Evolutionary conservation across 2,329 filamentous ascomycete genomes (phyloP).

Genomic region (Diatrype stigma): DNA sequence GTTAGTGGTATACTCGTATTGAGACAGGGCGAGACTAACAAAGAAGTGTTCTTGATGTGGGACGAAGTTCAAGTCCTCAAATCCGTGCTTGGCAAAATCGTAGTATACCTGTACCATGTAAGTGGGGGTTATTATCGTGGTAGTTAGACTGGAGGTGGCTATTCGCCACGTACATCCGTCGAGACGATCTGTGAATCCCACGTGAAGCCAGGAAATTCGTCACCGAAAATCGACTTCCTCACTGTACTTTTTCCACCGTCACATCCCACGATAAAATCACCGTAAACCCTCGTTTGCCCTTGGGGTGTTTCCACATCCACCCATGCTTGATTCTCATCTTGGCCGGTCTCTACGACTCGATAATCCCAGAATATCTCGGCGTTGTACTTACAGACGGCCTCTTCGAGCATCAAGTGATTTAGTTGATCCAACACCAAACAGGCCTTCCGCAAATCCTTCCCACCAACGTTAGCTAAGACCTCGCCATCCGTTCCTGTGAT

Average conservation of each 20-base stretch:
- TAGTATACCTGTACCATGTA: conserved; percentile 54
- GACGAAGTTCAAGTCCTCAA: conserved; percentile 55
- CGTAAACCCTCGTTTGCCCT: conserved; percentile 33
- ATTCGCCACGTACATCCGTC: no score
- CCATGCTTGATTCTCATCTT: conserved; percentile 42
- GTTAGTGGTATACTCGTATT: conserved; percentile 1
- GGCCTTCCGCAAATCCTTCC: conserved; percentile 35
- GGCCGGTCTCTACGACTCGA: conserved; percentile 41
- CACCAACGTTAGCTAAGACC: conserved; percentile 32
- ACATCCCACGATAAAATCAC: conserved; percentile 53
- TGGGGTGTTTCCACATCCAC: conserved; percentile 37
- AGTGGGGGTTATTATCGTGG: no score
- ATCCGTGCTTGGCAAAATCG: conserved; percentile 51
- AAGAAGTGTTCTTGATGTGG: conserved; percentile 57
- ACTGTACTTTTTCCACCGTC: conserved; percentile 50
- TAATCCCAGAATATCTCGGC: conserved; percentile 42
- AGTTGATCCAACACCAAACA: conserved; percentile 40
- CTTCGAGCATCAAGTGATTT: conserved; percentile 39
- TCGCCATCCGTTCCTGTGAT: conserved; percentile 34
- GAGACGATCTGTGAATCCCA: conserved; percentile 58
- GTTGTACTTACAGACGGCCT: conserved; percentile 29
- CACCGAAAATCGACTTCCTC: conserved; percentile 46
- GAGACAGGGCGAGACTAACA: conserved; percentile 22
- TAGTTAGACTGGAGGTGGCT: no score
- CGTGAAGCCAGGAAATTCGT: conserved; percentile 56